These are phyloP conservation scores for Ophiostoma sp. DNA, from an alignment of 2,329 filamentous ascomycete species.

Conservation along the genomic window DNA sequence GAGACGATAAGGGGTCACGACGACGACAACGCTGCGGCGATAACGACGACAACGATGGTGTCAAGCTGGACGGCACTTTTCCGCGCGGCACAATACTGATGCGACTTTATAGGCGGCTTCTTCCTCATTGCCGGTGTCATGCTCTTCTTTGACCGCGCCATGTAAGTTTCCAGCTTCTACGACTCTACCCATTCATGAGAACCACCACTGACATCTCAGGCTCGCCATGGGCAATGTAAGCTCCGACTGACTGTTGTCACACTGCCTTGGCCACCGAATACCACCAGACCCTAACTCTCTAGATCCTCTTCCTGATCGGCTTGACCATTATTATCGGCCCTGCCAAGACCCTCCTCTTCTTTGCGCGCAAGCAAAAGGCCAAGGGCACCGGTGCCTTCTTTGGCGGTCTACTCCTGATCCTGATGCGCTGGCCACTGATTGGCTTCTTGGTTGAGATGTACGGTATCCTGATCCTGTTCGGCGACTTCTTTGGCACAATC, in stretches of 20 bases:
- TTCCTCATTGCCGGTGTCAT: slow-evolving; percentile 92
- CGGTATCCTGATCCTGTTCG: slow-evolving; percentile 88
- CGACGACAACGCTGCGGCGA: not conserved
- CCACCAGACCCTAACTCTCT: slow-evolving; percentile 18
- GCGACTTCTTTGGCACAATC: slow-evolving; percentile 92
- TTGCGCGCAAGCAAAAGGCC: slow-evolving; percentile 86
- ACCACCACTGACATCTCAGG: slow-evolving; percentile 42
- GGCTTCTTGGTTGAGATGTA: slow-evolving; percentile 90
- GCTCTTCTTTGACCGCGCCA: slow-evolving; percentile 95
- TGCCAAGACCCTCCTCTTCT: slow-evolving; percentile 88
- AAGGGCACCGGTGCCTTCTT: slow-evolving; percentile 88
- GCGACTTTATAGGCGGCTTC: slow-evolving; percentile 62
- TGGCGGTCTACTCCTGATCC: slow-evolving; percentile 73
- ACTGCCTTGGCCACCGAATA: not conserved
- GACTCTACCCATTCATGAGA: not conserved
- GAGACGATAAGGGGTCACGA: not conserved
- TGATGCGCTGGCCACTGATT: slow-evolving; percentile 83
- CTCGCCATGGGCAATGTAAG: slow-evolving; percentile 94
- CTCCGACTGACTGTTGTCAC: not conserved
- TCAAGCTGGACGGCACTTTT: not conserved
- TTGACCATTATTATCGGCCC: slow-evolving; percentile 92
- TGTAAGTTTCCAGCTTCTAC: slow-evolving; percentile 52
- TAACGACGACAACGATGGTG: not conserved
- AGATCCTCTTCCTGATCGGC: slow-evolving; percentile 97
- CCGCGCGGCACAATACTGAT: not conserved